Base-by-base conservation (phyloP, 2,329 filamentous ascomycete species). In the Talaromyces sp. region DNA sequence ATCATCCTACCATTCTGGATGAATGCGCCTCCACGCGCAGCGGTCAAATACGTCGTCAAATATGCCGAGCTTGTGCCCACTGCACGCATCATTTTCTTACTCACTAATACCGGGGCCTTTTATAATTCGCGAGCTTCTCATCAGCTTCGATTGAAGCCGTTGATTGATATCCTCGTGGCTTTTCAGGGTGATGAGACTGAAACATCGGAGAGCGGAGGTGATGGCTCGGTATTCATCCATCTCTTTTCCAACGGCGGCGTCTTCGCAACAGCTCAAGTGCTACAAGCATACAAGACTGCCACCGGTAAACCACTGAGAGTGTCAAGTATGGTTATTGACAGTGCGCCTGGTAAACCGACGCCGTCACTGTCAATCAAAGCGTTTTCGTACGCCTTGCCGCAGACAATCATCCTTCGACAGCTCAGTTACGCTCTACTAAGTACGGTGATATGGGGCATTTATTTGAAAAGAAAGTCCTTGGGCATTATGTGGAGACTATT, bases 201-300 rank as follows among this genome's bases (percentile, higher is more conserved):
- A 5, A 31, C 69, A 31, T n/a, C 22, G 6, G 6, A 19, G 3
- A 56, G 15, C 1, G 37, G n/a, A 13, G 15, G 45, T 10, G 17
- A 45, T n/a, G 33, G 41, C 9, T 41, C 75, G 6, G 70, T 75
- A 10, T 74, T 81, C 35, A 67, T 84, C 9, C 82, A 85, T 70
- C 72, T 80, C 63, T 85, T 84, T 73, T 84, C 81, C 25, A 83
- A 85, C 66, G 83, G 82, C 31, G 83, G 83, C 17, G 71, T 78
- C 22, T 75, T 77, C 59, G 78, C 78, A 6, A 72, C 75, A 3
- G 72, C 72, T 4, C 71, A 77, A 31, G 67, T 84, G 7, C 76
- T 82, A 2, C 67, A 70, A 17, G 68, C 72, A 10, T 84, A 81
- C 69, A 75, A 69, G 7, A 50, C 68, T 17, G 67, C 69, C 1